Conservation (phyloP, 2,329 filamentous ascomycete genomes). For the Xylariales sp. region DNA sequence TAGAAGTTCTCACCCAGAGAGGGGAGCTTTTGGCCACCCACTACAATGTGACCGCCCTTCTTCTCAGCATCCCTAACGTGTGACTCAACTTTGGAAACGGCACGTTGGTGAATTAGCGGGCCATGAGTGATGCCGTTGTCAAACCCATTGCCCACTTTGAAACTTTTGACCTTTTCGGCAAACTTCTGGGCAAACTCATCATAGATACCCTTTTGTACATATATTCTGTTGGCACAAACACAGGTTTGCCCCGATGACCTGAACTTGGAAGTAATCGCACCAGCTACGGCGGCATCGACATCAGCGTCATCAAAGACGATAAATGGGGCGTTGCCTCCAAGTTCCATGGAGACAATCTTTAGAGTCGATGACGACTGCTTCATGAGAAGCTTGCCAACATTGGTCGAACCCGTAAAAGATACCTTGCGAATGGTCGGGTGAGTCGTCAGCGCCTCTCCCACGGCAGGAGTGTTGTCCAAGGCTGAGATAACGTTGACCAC, state of each 20-base stretch:
- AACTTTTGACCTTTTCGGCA: conserved; percentile 65
- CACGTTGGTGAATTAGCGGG: conserved; percentile 80
- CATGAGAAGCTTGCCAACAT: conserved; percentile 74
- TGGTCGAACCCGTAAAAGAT: conserved; percentile 83
- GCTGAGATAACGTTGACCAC: conserved; percentile 88
- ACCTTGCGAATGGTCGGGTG: conserved; percentile 78
- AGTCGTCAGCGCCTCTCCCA: conserved; percentile 74
- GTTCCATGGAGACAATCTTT: conserved; percentile 81
- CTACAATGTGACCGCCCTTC: conserved; percentile 71
- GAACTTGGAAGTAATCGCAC: conserved; percentile 86
- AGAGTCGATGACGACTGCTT: conserved; percentile 79
- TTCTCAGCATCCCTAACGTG: conserved; percentile 76
- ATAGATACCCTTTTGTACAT: conserved; percentile 74
- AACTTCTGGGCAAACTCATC: conserved; percentile 68
- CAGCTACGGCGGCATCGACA: conserved; percentile 76
- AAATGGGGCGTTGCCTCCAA: conserved; percentile 92
- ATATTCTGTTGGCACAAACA: conserved; percentile 82
- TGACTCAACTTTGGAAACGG: conserved; percentile 70
- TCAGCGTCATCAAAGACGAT: conserved; percentile 97
- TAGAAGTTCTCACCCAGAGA: conserved; percentile 84
- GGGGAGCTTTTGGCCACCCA: conserved; percentile 70
- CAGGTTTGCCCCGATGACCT: conserved; percentile 94
- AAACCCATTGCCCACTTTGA: conserved; percentile 75
- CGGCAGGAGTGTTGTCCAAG: conserved; percentile 70
- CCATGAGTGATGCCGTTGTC: conserved; percentile 69